Evolutionary conservation across 2,329 filamentous ascomycete species (phyloP).

Genomic region (Talaromyces sp.): DNA sequence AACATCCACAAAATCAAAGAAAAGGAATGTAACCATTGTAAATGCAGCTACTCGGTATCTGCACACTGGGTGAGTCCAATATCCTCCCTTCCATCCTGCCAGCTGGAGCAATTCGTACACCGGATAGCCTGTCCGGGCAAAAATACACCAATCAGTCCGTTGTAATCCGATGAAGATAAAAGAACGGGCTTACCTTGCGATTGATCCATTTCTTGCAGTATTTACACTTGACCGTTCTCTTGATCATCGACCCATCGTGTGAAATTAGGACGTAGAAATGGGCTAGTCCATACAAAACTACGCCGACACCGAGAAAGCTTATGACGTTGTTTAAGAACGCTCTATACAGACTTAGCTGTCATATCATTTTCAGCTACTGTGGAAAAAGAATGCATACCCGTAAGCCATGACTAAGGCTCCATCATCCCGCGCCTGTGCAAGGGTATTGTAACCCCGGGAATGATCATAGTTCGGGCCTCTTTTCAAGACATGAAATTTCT

Average conservation of each 20-base stretch:
- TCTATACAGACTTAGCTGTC: background rate
- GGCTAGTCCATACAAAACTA: conserved; percentile 16
- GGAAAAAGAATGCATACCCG: conserved; percentile 48
- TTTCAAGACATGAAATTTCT: conserved; percentile 67
- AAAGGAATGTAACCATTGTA: background rate
- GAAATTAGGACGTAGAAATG: conserved; percentile 14
- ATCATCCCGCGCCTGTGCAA: conserved; percentile 65
- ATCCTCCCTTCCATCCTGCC: conserved; percentile 36
- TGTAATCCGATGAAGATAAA: background rate
- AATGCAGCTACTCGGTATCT: background rate
- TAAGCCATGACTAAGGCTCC: conserved; percentile 71
- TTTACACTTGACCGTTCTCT: conserved; percentile 17
- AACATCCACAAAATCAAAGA: background rate
- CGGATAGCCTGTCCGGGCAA: conserved; percentile 9
- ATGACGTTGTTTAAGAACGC: conserved; percentile 16
- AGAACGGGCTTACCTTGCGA: background rate
- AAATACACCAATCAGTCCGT: background rate
- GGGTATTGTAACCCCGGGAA: conserved; percentile 62
- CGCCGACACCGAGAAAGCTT: conserved; percentile 7
- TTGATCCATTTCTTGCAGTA: conserved; percentile 17
- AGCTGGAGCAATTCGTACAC: conserved; percentile 9
- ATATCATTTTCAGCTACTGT: background rate
- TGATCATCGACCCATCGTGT: conserved; percentile 17
- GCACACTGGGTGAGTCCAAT: conserved; percentile 49
- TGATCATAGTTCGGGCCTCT: conserved; percentile 54